Evolutionary conservation across 2,329 filamentous ascomycete species (phyloP).

Genomic region (Cercospora sesami): DNA sequence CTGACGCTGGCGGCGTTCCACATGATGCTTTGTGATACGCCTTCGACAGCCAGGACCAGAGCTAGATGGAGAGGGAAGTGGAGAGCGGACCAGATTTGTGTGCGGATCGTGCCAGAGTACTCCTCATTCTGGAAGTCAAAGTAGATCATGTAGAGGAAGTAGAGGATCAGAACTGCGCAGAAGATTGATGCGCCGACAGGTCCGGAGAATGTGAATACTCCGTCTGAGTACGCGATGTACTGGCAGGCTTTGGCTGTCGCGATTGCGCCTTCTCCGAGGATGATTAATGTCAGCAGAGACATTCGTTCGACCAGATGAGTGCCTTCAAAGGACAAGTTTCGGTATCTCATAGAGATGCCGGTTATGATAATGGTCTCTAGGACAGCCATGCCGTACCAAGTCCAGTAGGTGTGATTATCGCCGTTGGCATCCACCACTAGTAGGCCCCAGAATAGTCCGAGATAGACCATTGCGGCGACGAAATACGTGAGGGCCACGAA

Average conservation of each 20-base stretch:
- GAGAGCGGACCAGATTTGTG: slow-evolving; percentile 31
- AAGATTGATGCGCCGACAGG: slow-evolving; percentile 39
- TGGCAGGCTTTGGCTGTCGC: slow-evolving; percentile 40
- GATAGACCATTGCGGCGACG: slow-evolving; percentile 40
- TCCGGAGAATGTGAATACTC: slow-evolving; percentile 22
- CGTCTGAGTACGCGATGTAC: slow-evolving; percentile 37
- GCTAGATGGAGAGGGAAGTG: slow-evolving; percentile 33
- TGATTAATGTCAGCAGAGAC: slow-evolving; percentile 44
- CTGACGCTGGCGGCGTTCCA: slow-evolving; percentile 33
- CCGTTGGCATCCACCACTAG: slow-evolving; percentile 10
- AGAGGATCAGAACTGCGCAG: slow-evolving; percentile 39
- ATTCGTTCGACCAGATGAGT: slow-evolving; percentile 43
- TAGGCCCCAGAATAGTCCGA: slow-evolving; percentile 36
- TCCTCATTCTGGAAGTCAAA: slow-evolving; percentile 30
- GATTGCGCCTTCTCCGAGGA: slow-evolving; percentile 44
- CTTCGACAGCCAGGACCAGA: slow-evolving; percentile 24
- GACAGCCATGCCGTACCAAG: slow-evolving; percentile 54
- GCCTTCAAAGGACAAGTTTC: slow-evolving; percentile 42
- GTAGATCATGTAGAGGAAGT: slow-evolving; percentile 34
- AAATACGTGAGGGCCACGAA: slow-evolving; percentile 39
- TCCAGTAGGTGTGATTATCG: slow-evolving; percentile 44
- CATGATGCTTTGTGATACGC: slow-evolving; percentile 38
- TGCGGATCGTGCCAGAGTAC: slow-evolving; percentile 29
- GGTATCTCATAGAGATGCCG: slow-evolving; percentile 36
- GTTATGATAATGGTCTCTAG: slow-evolving; percentile 38